These are phyloP conservation scores for Geranium incanum DNA, from an alignment of 441 rosid species.

Conservation along the genomic window DNA sequence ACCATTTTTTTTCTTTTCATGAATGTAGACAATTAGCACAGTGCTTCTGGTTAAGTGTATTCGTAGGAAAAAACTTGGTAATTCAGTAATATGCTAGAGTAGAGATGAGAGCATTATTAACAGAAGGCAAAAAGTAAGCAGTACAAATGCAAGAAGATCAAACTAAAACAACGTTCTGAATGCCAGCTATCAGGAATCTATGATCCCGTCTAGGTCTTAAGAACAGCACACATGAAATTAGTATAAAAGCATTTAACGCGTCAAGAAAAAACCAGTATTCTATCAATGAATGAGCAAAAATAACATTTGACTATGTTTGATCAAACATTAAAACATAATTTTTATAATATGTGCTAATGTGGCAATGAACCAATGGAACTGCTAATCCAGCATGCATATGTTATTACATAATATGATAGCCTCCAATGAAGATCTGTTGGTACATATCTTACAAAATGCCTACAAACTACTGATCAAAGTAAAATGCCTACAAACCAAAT, in stretches of 20 bases:
- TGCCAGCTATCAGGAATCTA: slow-evolving; percentile 2
- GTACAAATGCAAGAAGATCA: neutral
- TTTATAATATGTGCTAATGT: neutral
- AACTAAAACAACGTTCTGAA: neutral
- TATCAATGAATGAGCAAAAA: neutral
- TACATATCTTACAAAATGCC: neutral
- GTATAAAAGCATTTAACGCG: neutral
- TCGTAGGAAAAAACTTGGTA: neutral
- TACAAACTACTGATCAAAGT: neutral
- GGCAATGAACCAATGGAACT: neutral
- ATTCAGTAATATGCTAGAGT: slow-evolving; percentile 8
- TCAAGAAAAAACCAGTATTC: neutral
- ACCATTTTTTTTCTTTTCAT: slow-evolving; percentile 7
- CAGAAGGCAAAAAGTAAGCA: neutral
- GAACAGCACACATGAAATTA: slow-evolving; percentile 2
- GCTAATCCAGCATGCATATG: neutral
- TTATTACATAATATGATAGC: slow-evolving; percentile 1
- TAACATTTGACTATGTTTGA: neutral
- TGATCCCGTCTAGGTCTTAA: neutral
- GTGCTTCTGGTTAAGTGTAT: neutral
- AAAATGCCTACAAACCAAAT: neutral
- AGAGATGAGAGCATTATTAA: neutral
- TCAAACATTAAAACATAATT: neutral
- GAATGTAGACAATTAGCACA: neutral
- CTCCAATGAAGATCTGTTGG: neutral